phyloP scores from a whole-genome alignment of 441 rosid species.

The Mallotus japonicus region DNA sequence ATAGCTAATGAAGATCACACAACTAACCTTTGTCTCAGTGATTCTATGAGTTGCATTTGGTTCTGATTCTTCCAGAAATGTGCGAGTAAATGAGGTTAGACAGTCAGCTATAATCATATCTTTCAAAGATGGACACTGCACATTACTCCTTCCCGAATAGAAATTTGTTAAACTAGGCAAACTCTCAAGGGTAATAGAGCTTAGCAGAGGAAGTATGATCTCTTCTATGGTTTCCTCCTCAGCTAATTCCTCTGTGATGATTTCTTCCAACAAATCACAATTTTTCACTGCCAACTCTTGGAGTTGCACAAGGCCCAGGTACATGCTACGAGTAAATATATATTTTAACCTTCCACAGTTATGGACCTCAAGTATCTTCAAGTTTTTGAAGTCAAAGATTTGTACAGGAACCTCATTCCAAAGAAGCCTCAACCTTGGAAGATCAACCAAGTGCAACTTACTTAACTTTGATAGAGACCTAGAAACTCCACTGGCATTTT shows the following conservation, averaged over 20 bases:
- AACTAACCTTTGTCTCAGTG: neutral
- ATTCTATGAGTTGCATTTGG: neutral
- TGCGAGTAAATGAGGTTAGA: neutral
- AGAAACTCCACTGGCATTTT: no score
- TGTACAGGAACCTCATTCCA: neutral
- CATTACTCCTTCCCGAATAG: conserved; percentile 4
- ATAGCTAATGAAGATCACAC: no score
- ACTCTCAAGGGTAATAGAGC: neutral
- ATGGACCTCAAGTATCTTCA: conserved; percentile 9
- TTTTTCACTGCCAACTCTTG: conserved; percentile 11
- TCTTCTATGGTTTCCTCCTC: neutral
- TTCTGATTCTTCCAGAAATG: neutral
- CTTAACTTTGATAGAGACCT: conserved; percentile 5
- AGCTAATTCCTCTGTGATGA: conserved; percentile 12
- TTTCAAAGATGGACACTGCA: neutral
- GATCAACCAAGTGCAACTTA: conserved; percentile 12
- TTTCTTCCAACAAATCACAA: conserved; percentile 13
- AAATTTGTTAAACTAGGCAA: conserved; percentile 15
- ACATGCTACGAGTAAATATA: conserved; percentile 20
- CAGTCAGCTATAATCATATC: neutral
- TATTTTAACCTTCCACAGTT: conserved; percentile 26
- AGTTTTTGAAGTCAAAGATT: conserved; percentile 5
- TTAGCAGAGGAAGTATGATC: conserved; percentile 12
- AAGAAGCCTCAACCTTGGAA: conserved; percentile 12
- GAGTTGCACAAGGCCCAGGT: conserved; percentile 14